A percentile compares a stretch with the other conserved stretches of the same genome.
Evolutionary conservation across 768 basidiomycete genomes (phyloP).

Genomic region (Collybia mongolica): DNA sequence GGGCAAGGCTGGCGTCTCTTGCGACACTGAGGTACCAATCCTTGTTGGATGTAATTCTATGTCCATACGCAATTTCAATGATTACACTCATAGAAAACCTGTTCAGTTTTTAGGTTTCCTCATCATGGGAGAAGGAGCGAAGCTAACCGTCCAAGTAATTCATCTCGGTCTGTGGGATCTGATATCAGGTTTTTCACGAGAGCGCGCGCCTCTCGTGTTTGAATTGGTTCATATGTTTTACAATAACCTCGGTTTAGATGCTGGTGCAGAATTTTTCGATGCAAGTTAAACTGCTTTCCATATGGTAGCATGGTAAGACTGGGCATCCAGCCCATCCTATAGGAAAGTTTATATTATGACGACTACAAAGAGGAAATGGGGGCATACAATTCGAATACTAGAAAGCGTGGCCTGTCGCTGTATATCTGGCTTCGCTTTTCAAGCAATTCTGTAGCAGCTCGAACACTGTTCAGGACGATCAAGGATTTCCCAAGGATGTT

Average conservation of each 20-base stretch:
- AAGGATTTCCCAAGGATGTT: background rate
- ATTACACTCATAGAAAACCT: constrained; percentile 17
- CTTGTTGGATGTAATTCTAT: constrained; percentile 11
- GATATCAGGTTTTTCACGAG: constrained; percentile 27
- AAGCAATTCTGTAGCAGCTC: constrained; percentile 8
- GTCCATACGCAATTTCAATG: constrained; percentile 16
- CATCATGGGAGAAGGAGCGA: background rate
- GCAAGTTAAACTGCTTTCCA: constrained; percentile 4
- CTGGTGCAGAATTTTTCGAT: constrained; percentile 11
- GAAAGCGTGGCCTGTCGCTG: constrained; percentile 10
- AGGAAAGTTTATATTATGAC: background rate
- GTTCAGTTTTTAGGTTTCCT: too few species aligned
- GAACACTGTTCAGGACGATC: constrained; percentile 8
- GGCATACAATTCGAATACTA: constrained; percentile 7
- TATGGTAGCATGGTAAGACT: constrained; percentile 4
- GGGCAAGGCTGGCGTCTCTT: constrained; percentile 1
- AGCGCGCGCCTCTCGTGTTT: constrained; percentile 20
- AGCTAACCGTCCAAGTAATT: constrained; percentile 26
- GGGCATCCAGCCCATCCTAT: constrained; percentile 5
- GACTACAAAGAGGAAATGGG: background rate
- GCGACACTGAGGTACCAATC: constrained; percentile 11
- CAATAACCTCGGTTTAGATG: constrained; percentile 4
- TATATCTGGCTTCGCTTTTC: constrained; percentile 11
- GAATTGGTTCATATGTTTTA: constrained; percentile 5
- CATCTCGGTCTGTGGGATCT: constrained; percentile 17